phyloP scores from a whole-genome alignment of 176 grass and related monocot species.

The Rhynchospora breviuscula region DNA sequence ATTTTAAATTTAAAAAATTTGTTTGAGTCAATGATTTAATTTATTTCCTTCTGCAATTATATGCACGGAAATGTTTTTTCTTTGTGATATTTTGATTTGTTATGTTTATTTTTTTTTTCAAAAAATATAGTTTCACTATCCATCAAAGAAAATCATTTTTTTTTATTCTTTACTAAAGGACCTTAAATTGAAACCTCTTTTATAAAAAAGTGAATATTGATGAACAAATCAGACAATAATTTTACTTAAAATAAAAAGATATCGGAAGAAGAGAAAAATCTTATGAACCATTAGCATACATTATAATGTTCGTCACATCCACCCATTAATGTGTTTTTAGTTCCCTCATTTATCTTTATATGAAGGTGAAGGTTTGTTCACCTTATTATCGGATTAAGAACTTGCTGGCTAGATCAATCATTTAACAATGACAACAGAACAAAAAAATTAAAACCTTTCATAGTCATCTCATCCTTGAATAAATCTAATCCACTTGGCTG shows the following conservation, averaged over 20 bases:
- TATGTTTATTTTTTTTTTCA: too few species aligned
- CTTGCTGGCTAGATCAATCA: background rate
- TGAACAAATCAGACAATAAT: background rate
- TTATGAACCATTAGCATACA: background rate
- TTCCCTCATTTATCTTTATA: background rate
- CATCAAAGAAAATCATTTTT: too few species aligned
- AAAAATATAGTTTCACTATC: too few species aligned
- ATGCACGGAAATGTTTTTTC: too few species aligned
- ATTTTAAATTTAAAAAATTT: too few species aligned
- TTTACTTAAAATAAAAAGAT: background rate
- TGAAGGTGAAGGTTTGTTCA: background rate
- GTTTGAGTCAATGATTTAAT: too few species aligned
- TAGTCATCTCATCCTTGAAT: slow-evolving; percentile 25
- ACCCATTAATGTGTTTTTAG: background rate
- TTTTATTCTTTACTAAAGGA: too few species aligned
- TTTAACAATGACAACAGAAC: slow-evolving; percentile 12
- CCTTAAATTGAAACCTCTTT: too few species aligned
- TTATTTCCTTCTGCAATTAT: too few species aligned
- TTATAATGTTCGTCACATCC: background rate
- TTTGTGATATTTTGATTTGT: too few species aligned
- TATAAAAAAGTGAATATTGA: too few species aligned
- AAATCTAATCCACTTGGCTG: slow-evolving; percentile 35
- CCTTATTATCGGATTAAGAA: background rate
- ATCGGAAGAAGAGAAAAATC: background rate
- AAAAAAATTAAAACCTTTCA: background rate